Conservation (phyloP, 352 stramenopile species). For the Globisporangium recalcitrans region DNA sequence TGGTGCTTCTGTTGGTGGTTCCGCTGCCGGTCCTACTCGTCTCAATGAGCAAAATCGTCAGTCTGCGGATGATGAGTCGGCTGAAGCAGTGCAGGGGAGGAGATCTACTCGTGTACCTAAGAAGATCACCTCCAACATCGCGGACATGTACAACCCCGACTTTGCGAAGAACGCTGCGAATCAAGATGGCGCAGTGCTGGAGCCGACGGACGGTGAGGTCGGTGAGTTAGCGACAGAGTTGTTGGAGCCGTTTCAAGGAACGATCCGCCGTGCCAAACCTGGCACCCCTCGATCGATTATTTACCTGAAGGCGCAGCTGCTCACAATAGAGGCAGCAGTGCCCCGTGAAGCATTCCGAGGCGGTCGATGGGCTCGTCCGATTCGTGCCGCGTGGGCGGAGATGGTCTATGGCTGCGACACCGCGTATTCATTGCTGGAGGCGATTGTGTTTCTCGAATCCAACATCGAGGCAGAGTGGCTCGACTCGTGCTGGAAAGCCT, state of each 20-base stretch:
- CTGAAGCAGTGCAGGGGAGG: slow-evolving; percentile 21
- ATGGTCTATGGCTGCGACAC: slow-evolving; percentile 59
- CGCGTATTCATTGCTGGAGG: slow-evolving; percentile 46
- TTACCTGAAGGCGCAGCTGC: slow-evolving; percentile 58
- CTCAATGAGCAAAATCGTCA: neutral
- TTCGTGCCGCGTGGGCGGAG: slow-evolving; percentile 75
- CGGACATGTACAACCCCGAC: slow-evolving; percentile 72
- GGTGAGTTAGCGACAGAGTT: slow-evolving; percentile 68
- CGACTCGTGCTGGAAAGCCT: slow-evolving; percentile 69
- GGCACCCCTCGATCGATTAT: slow-evolving; percentile 35
- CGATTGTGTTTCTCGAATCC: slow-evolving; percentile 66
- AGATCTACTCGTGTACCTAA: slow-evolving; percentile 62
- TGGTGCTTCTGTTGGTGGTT: neutral
- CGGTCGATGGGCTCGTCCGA: slow-evolving; percentile 52
- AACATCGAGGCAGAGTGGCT: slow-evolving; percentile 75
- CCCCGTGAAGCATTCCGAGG: slow-evolving; percentile 75
- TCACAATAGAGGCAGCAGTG: slow-evolving; percentile 68
- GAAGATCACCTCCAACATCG: slow-evolving; percentile 77
- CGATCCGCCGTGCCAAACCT: slow-evolving; percentile 42
- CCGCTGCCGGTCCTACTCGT: neutral
- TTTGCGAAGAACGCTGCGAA: slow-evolving; percentile 29
- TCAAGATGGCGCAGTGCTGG: slow-evolving; percentile 16
- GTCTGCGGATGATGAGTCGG: neutral
- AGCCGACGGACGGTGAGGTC: slow-evolving; percentile 66
- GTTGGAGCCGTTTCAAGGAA: slow-evolving; percentile 46